phyloP scores from a whole-genome alignment of 805 yeast genomes.

The Kurtzmaniella fragi region DNA sequence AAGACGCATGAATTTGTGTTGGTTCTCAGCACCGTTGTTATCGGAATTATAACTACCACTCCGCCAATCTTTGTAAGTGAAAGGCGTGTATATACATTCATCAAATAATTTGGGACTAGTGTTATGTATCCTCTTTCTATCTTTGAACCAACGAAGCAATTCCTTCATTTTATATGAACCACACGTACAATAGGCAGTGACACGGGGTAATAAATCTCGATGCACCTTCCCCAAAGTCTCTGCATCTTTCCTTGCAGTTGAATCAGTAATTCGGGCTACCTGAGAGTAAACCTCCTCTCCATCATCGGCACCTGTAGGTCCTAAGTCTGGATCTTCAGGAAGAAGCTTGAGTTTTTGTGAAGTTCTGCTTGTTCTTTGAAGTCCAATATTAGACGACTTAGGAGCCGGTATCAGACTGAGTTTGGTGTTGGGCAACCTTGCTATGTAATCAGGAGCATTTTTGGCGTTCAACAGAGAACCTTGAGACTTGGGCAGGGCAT shows the following conservation, averaged over 20 bases:
- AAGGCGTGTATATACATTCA: slow-evolving; percentile 92
- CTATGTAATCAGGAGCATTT: not conserved
- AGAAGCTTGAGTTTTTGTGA: slow-evolving; percentile 67
- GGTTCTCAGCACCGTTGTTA: slow-evolving; percentile 10
- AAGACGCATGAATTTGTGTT: slow-evolving; percentile 49
- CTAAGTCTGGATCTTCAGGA: slow-evolving; percentile 40
- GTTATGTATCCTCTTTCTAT: slow-evolving; percentile 65
- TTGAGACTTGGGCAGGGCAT: slow-evolving; percentile 6
- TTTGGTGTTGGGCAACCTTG: slow-evolving; percentile 15
- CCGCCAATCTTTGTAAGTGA: slow-evolving; percentile 77
- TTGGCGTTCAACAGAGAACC: not conserved
- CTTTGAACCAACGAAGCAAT: slow-evolving; percentile 77
- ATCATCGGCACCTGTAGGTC: slow-evolving; percentile 6
- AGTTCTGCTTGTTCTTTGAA: slow-evolving; percentile 71
- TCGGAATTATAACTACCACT: slow-evolving; percentile 33
- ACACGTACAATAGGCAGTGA: slow-evolving; percentile 94
- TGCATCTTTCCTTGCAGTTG: slow-evolving; percentile 89
- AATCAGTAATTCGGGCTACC: slow-evolving; percentile 75
- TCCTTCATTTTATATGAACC: slow-evolving; percentile 90
- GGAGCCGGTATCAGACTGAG: slow-evolving; percentile 20
- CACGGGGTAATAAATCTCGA: slow-evolving; percentile 81
- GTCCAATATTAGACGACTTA: slow-evolving; percentile 49
- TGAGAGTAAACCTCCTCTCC: slow-evolving; percentile 65
- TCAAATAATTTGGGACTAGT: slow-evolving; percentile 86
- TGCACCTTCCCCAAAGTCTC: slow-evolving; percentile 86